A percentile compares a stretch with the other conserved stretches of the same genome.
Evolutionary conservation across 495 filamentous ascomycete species (phyloP).

Genomic region (Penicillium diatomitis): DNA sequence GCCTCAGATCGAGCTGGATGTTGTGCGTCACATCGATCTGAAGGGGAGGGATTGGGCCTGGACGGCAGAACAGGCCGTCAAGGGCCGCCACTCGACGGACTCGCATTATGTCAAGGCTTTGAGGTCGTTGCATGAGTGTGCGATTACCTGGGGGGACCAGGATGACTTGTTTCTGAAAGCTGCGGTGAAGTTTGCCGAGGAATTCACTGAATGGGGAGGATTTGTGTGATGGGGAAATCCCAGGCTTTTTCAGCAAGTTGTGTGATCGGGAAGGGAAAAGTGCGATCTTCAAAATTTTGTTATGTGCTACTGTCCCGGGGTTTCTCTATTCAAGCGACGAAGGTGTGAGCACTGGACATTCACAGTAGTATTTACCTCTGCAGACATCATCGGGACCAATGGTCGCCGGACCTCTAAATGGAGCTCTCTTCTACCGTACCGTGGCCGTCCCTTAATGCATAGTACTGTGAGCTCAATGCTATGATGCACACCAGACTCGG

Average conservation of each 20-base stretch:
- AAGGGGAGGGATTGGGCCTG: conserved; percentile 66
- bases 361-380: too few species aligned
- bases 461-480: too few species aligned
- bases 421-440: too few species aligned
- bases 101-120: conserved; percentile 78
- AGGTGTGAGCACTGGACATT: too few species aligned
- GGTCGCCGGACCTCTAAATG: too few species aligned
- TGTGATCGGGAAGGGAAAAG: not conserved
- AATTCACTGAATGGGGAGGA: conserved; percentile 68
- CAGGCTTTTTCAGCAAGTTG: not conserved
- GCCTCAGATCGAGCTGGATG: conserved; percentile 57
- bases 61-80: conserved; percentile 58
- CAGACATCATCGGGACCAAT: too few species aligned
- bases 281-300: not conserved
- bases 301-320: too few species aligned
- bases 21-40: conserved; percentile 50
- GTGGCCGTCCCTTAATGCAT: too few species aligned
- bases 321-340: too few species aligned
- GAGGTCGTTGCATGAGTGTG: conserved; percentile 63
- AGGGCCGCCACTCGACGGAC: conserved; percentile 55
- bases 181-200: conserved; percentile 68
- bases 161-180: conserved; percentile 68
- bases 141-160: conserved; percentile 75
- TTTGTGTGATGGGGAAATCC: conserved; percentile 28
- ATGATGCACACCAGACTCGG: too few species aligned